Evolutionary conservation across 129 eudicot genomes (phyloP).

Genomic region (Saposhnikovia divaricata): DNA sequence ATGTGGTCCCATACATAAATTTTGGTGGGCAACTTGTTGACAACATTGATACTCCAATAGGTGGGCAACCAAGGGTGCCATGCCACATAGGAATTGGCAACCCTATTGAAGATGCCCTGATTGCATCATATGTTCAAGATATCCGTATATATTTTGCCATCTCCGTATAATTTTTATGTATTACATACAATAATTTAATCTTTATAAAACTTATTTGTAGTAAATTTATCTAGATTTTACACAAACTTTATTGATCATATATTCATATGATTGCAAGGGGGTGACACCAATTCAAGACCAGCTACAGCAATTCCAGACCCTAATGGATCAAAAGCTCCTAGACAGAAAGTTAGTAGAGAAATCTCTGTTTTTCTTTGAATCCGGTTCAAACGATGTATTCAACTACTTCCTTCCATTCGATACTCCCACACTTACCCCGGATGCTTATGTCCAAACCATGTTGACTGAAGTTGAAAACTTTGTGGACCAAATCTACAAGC

Average conservation of each 20-base stretch:
- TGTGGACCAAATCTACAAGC: conserved; percentile 35
- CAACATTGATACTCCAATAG: too few species aligned
- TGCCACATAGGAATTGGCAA: too few species aligned
- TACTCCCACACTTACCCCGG: conserved; percentile 23
- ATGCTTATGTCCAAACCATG: conserved; percentile 46
- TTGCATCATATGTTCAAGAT: too few species aligned
- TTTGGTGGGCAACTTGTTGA: too few species aligned
- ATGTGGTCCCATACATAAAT: too few species aligned
- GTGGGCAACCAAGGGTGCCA: too few species aligned
- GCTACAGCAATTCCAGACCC: conserved; percentile 44
- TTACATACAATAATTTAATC: background rate
- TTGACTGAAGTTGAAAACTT: conserved; percentile 29
- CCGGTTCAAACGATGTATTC: conserved; percentile 64
- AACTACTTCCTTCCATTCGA: conserved; percentile 35
- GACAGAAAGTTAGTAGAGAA: conserved; percentile 19
- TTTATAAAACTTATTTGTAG: background rate
- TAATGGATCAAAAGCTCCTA: conserved; percentile 29
- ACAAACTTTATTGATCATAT: background rate
- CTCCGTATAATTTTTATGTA: too few species aligned
- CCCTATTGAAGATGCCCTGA: too few species aligned
- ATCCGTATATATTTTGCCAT: too few species aligned
- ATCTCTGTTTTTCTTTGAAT: conserved; percentile 47
- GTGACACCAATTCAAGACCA: conserved; percentile 57
- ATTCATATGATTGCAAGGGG: conserved; percentile 6
- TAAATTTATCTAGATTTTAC: background rate